Evolutionary conservation across 352 stramenopile species (phyloP), one percentile per base, ranked within the genome.

Genomic region (Albugo laibachii): DNA sequence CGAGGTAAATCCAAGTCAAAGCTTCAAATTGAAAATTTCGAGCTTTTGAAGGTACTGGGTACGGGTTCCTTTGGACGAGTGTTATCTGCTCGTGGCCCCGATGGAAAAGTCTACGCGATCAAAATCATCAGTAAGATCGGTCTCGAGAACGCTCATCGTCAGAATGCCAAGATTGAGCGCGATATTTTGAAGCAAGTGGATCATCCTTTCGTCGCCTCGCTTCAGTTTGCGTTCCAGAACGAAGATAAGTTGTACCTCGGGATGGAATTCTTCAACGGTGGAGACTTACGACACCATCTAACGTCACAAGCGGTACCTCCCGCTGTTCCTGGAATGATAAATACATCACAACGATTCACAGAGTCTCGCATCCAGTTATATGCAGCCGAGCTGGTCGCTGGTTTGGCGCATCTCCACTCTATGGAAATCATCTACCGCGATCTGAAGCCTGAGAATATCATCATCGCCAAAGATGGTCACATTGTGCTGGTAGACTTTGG

Each of bases 241-340:
- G 68, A 95, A 61, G 92, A 97, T 63, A 98, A 98, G 58, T 69
- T 98, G 40, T 99, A 97, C 68, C 83, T 99, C 52, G 94, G 96
- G 15, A 92, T 99, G 63, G 93, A 99, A 65, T 98, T 98, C 58
- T 97, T 95, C 70, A 93, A 95, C 41, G 95, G 95, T 34, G 95
- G 95, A 13, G 94, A 98, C 56, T 58, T 99, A 52, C 72, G 75
- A 1, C 74, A 88, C 36, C 76, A 92, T 51, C 51, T 88, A 31
- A 31, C 24, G 24, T 31, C 24, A 31, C 3, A 31, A 31, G 24
- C 24, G 24, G 24, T 34, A 55, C 20, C 34, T 45, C n/a, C 45
- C 8, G 31, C 14, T 14, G 15, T 34, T 37, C 15, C 41, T 31
- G 24, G 24, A 31, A 31, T 31, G 8, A 8, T 31, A 10, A 82